Base-by-base conservation (phyloP, 345 rosid species). In the Corchorus olitorius region DNA sequence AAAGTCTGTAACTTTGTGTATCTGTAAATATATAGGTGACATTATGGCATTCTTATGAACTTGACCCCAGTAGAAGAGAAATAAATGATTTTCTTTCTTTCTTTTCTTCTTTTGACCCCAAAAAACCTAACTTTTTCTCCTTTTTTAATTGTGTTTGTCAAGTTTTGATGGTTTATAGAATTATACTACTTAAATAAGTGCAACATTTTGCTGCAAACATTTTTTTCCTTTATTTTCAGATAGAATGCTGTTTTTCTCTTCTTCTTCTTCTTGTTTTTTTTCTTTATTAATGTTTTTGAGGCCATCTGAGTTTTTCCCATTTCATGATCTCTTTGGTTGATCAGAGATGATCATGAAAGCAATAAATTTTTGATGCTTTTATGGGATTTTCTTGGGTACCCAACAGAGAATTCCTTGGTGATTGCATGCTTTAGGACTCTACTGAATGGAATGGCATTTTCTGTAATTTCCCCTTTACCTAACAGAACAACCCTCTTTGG, bases 31-130 rank as follows among this genome's bases (percentile, higher is more conserved):
- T 33, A 22, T 27, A 49, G 43, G 58, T 7, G 58, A 49, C 43
- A 49, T 49, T 68, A 49, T 68, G 35, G 27, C 27, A 16, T 50
- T 50, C 34, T 65, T 65, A 41, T 41, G 70, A 48, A 46, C 72
- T 13, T 48, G 72, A 22, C 39, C 56, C 52, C 20, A 12, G 35
- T 27, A 14, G 19, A 27, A 16, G 53, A 3, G 11, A 68, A 49
- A 68, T 45, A 22, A 71, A 70, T 70, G 43, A 34, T 33, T 22
- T 22, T 61, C 27, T 60, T 27, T 50, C 55, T 50, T 50, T 15
- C 55, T 3, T 15, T 50, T 39, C 6, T 39, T 39, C 6, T 39
- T 39, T 39, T 27, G 27, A 27, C 43, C 43, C 43, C 43, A 3
- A 5, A 3, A 15, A 20, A 19, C 5, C 3, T 3, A 12, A 60